Conservation (phyloP, 2,329 filamentous ascomycete genomes). For the Bertia moriformis region DNA sequence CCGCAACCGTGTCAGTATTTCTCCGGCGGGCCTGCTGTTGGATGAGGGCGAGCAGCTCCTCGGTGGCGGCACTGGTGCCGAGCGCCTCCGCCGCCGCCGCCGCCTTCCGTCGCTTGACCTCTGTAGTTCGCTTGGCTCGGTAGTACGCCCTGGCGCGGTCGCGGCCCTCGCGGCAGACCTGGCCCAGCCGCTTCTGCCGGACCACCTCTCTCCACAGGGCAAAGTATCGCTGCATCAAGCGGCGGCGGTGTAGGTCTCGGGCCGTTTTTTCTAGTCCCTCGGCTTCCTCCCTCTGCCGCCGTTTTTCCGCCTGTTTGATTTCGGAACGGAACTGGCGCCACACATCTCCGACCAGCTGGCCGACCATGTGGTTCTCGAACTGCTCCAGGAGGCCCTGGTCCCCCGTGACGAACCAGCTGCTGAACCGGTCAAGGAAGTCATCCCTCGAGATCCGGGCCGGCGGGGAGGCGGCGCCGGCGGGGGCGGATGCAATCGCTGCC, state of each 20-base stretch:
- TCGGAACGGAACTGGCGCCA: too few relatives aligned
- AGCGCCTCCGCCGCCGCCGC: too few relatives aligned
- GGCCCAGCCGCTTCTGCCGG: not conserved
- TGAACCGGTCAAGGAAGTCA: conserved; percentile 34
- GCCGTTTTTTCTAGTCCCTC: too few relatives aligned
- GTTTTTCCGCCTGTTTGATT: not conserved
- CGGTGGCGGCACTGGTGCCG: too few relatives aligned
- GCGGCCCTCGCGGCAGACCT: not conserved
- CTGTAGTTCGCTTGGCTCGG: not conserved
- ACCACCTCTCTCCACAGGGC: not conserved
- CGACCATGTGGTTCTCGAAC: not conserved
- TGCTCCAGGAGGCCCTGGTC: not conserved
- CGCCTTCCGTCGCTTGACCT: not conserved
- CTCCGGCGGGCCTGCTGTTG: not conserved
- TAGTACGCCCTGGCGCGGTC: not conserved
- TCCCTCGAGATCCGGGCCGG: too few relatives aligned
- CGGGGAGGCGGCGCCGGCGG: too few relatives aligned
- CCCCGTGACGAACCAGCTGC: conserved; percentile 35
- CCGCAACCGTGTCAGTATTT: not conserved
- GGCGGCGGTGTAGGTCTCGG: not conserved
- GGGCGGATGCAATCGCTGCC: too few relatives aligned
- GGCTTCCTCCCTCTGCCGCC: not conserved
- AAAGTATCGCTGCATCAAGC: not conserved
- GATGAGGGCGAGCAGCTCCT: not conserved
- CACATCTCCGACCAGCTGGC: not conserved